phyloP scores from a whole-genome alignment of 1,284 basidiomycete genomes.

The Cerrena zonata region DNA sequence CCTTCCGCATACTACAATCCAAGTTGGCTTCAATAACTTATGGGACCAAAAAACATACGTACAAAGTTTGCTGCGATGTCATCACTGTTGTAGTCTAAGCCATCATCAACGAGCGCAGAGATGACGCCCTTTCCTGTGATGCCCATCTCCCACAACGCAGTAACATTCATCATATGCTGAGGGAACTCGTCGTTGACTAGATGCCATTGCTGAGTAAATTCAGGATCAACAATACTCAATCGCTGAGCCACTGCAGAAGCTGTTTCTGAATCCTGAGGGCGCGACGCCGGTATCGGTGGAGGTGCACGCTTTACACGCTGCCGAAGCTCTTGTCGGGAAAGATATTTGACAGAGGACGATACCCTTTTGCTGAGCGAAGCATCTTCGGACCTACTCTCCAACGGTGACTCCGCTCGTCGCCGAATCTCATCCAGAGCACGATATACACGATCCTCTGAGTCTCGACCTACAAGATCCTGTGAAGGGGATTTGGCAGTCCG shows the following conservation, averaged over 20 bases:
- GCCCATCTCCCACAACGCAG: slow-evolving; percentile 80
- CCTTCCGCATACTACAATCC: slow-evolving; percentile 70
- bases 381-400: slow-evolving; percentile 36
- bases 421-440: slow-evolving; percentile 44
- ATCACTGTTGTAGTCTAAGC: slow-evolving; percentile 83
- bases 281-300: slow-evolving; percentile 39
- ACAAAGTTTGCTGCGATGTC: slow-evolving; percentile 92
- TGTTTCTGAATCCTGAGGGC: slow-evolving; percentile 26
- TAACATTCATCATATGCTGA: slow-evolving; percentile 80
- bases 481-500: slow-evolving; percentile 42
- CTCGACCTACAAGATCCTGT: slow-evolving; percentile 20
- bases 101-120: slow-evolving; percentile 92
- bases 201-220: slow-evolving; percentile 91
- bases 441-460: slow-evolving; percentile 47
- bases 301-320: slow-evolving; percentile 67
- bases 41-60: slow-evolving; percentile 31
- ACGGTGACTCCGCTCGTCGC: slow-evolving; percentile 26
- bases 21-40: slow-evolving; percentile 7
- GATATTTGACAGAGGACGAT: slow-evolving; percentile 49
- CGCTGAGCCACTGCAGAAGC: slow-evolving; percentile 51
- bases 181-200: slow-evolving; percentile 72
- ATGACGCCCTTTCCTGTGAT: slow-evolving; percentile 84
- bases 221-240: slow-evolving; percentile 79
- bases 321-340: slow-evolving; percentile 56
- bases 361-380: slow-evolving; percentile 36